Base-by-base conservation (phyloP, 2,329 filamentous ascomycete genomes). In the Hymenoscyphus infarciens region DNA sequence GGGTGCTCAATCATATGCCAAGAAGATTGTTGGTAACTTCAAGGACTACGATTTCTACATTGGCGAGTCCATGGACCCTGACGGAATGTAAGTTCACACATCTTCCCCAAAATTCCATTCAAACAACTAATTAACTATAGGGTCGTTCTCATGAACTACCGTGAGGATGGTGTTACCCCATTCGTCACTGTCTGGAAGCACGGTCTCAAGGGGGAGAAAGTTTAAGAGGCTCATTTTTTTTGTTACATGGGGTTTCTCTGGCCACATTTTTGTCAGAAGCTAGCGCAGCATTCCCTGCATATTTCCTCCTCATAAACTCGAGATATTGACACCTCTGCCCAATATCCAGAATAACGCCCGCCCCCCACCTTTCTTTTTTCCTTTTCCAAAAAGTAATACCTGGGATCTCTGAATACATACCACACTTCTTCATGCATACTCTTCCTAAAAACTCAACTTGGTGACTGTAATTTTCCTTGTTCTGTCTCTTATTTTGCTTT, bases 11-110 rank as follows among this genome's bases (percentile, higher is more conserved):
- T 79, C 70, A 61, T 96, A 86, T 76, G 88, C 91, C 79, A 97
- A 96, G 83, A 86, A 85, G 75, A 83, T 97, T 70, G 81, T 89
- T 64, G 80, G 76, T 77, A 94, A 91, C 82, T 97, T 97, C 85
- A 93, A 96, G 83, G 91, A 98, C 83, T 96, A 89, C 78, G 94
- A 98, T 79, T 94, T 97, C 80, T 90, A 90, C 80, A 91, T 90
- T 73, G 93, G 94, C 81, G 88, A 95, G 83, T 89, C 87, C 73
- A 96, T 96, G 91, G 86, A 96, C 80, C 88, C 90, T 73, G 91
- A 97, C 75, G 93, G 89, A 82, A 96, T 97, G 95, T 95, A 82
- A 75, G 90, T 85, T 61, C 38, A 27, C 53, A 33, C 53, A 56
- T 62, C 61, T 29, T 42, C 31, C 6, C 31, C 29, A 58, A 57